Percentiles rank a stretch among this genome's conserved stretches.
These are phyloP conservation scores for Hanseniaspora pseudoguilliermondii DNA, from an alignment of 805 yeast genomes.

Conservation along the genomic window DNA sequence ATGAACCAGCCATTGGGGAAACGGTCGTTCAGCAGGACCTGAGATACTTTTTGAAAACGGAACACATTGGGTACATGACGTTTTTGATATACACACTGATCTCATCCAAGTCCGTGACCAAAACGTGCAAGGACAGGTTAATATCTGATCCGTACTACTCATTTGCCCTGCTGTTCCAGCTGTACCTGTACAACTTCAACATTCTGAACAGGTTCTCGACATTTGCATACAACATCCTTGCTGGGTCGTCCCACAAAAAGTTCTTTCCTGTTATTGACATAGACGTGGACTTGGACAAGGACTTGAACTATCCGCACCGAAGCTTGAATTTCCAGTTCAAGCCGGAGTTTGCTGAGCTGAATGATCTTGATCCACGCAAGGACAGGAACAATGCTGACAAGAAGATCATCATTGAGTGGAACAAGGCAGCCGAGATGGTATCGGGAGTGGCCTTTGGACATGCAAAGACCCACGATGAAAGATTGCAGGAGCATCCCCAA, in stretches of 20 bases:
- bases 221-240: not conserved
- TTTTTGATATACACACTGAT: conserved; percentile 3
- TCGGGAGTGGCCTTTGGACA: not conserved
- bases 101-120: not conserved
- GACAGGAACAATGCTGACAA: not conserved
- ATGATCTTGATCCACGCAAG: not conserved
- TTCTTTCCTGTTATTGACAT: conserved; percentile 1
- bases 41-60: conserved; percentile 1
- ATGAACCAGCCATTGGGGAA: conserved; percentile 1
- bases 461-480: not conserved
- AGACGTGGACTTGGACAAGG: conserved; percentile 1
- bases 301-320: not conserved
- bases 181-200: not conserved
- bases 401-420: not conserved
- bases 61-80: conserved; percentile 6
- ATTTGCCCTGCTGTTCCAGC: not conserved
- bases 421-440: not conserved
- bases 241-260: not conserved
- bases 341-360: not conserved
- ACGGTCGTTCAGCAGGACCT: not conserved
- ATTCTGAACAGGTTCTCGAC: conserved; percentile 3
- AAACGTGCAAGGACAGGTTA: not conserved
- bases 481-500: not conserved
- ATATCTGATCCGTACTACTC: conserved; percentile 3
- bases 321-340: conserved; percentile 2